A percentile compares a stretch with the other conserved stretches of the same genome.
These are phyloP conservation scores for Globisporangium alternatum DNA, from an alignment of 352 stramenopile genomes.

Conservation along the genomic window DNA sequence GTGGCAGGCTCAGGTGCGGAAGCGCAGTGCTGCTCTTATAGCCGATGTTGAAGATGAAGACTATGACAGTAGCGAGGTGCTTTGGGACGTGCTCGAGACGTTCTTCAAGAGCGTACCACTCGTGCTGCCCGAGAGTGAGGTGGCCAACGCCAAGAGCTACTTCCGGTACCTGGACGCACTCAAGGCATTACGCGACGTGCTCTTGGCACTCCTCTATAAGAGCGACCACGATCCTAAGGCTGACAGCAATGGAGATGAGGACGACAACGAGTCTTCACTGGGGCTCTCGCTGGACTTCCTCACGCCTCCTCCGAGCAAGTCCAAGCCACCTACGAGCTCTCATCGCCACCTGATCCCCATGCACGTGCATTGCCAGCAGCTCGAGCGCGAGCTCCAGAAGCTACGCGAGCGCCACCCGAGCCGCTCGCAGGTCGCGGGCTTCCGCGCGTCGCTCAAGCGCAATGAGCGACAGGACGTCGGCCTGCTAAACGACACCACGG, in stretches of 20 bases:
- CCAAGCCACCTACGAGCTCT: neutral
- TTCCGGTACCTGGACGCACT: slow-evolving; percentile 57
- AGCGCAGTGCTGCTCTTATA: slow-evolving; percentile 7
- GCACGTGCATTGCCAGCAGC: slow-evolving; percentile 60
- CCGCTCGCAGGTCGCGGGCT: slow-evolving; percentile 15
- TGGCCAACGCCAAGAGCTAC: slow-evolving; percentile 42
- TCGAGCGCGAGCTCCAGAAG: slow-evolving; percentile 54
- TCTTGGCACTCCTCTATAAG: slow-evolving; percentile 56
- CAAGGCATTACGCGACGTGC: slow-evolving; percentile 44
- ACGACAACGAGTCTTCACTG: slow-evolving; percentile 10
- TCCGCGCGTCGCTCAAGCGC: slow-evolving; percentile 16
- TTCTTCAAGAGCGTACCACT: slow-evolving; percentile 61
- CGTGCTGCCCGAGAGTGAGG: slow-evolving; percentile 43
- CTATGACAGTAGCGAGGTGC: slow-evolving; percentile 24
- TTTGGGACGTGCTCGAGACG: slow-evolving; percentile 63
- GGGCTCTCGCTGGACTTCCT: slow-evolving; percentile 12
- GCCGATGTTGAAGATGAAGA: neutral
- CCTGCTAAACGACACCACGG: slow-evolving; percentile 51
- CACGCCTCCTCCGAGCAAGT: neutral
- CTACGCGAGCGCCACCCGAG: slow-evolving; percentile 29
- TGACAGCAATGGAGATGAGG: slow-evolving; percentile 16
- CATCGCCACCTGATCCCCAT: slow-evolving; percentile 24
- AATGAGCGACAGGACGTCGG: slow-evolving; percentile 35
- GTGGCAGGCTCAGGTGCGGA: slow-evolving; percentile 30
- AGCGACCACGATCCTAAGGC: slow-evolving; percentile 11